Evolutionary conservation across 305 asterid genomes (phyloP).

Genomic region (Fraxinus baroniana): DNA sequence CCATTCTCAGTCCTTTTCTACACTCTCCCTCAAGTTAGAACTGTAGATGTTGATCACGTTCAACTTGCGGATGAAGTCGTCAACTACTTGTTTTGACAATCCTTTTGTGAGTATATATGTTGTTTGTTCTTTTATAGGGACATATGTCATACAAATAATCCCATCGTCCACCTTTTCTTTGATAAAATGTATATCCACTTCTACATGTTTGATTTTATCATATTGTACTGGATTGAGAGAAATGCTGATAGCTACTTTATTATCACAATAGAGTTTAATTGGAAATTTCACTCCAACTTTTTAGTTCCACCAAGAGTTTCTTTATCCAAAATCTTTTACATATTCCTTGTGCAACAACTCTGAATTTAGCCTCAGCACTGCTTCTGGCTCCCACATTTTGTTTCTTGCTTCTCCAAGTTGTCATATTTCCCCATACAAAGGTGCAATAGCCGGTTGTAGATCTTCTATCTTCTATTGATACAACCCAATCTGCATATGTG

Average conservation of each 20-base stretch:
- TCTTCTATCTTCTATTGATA: not conserved
- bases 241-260: not conserved
- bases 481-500: not conserved
- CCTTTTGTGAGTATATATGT: not conserved
- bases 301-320: not conserved
- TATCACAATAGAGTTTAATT: not conserved
- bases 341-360: not conserved
- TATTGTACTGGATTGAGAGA: not conserved
- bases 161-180: not conserved
- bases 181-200: not conserved
- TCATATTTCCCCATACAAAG: not conserved
- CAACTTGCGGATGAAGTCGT: not conserved
- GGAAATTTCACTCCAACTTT: not conserved
- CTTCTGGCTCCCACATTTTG: not conserved
- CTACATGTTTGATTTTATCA: not conserved
- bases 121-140: not conserved
- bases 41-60: not conserved
- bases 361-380: not conserved
- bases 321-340: not conserved
- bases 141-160: not conserved
- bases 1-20: not conserved
- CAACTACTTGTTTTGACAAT: not conserved
- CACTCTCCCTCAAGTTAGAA: not conserved
- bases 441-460: not conserved
- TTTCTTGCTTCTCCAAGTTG: not conserved